Base-by-base conservation (phyloP, 495 filamentous ascomycete species). In the Amphirosellinia nigrospora region DNA sequence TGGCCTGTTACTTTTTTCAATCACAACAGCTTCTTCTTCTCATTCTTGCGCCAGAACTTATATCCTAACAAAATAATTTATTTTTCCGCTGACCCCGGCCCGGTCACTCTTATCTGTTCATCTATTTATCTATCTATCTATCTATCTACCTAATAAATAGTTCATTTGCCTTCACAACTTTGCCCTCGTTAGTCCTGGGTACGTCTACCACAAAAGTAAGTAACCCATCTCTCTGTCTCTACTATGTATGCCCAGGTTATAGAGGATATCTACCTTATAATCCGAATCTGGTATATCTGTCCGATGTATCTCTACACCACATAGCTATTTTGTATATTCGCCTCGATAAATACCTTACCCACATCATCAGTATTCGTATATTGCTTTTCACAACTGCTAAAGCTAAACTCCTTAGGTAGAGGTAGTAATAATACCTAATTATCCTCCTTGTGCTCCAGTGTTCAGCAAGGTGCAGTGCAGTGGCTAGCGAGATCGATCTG, bases 381-480 rank as follows among this genome's bases (percentile, higher is more conserved):
- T 38, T 32, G 38, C 39, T 39, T n/a, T n/a, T n/a, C n/a, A 63
- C 36, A 46, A 28, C 39, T 63, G 15, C 26, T 39, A 28, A 63
- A 21, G 60, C 60, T 45, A 63, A 46, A 19, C 39, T n/a, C 23
- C 13, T 39, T 46, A 45, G 60, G 36, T 15, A 39, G n/a, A n/a
- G n/a, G 58, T 39, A 60, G 36, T 23, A 23, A 26, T 60, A 39
- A 60, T 60, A 39, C 58, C n/a, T 60, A 41, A 38, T 38, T 60
- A 60, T 60, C 58, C 10, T 21, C 36, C 30, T 41, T 36, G 7
- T 39, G 2, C 58, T 26, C 9, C 58, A 39, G 58, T 39, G 36
- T 38, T 15, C 32, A 60, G 56, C n/a, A 21, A 39, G 8, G 36
- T 28, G 58, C 32, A 60, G 58, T 23, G 21, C 10, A 39, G 36